Base-by-base conservation (phyloP, 345 rosid species). In the Gossypium longicalyx region DNA sequence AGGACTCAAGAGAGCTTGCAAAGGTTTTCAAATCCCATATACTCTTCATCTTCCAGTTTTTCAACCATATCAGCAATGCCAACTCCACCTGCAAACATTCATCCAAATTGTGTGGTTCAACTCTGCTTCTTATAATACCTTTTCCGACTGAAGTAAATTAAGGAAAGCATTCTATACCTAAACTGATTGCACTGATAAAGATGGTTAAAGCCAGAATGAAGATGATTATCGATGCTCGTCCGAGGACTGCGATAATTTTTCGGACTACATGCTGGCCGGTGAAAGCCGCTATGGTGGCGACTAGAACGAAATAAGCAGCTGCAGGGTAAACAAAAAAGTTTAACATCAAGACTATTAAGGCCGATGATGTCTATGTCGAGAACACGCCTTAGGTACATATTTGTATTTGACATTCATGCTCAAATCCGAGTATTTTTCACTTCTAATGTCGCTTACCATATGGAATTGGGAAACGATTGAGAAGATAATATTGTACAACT, bases 141-240 rank as follows among this genome's bases (percentile, higher is more conserved):
- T 54, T 19, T 8, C 9, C 10, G 25, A 7, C 3, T 54, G 25
- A 20, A 69, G 73, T 70, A 49, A 64, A 34, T 34, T 34, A 5
- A 38, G 58, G 57, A 25, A 19, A 23, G 38, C 17, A 23, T 59
- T 59, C 4, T 34, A 20, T 79, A 88, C 92, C 94, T 79, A 90
- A 78, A 74, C 88, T 82, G 69, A 90, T 80, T 2, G 94, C 94
- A 34, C 94, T 88, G 9, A 85, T 79, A 38, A 90, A 86, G 65
- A 90, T 90, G 12, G 94, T 90, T 78, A 84, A 54, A 3, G 94
- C 87, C n/a, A 90, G 80, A 49, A 90, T 85, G 86, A 90, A 90
- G 68, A 90, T 84, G 76, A 90, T 85, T 34, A 90, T 85, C 0
- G 92, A 90, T 38, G 94, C 85, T 80, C 92, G 84, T 67, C 91